Evolutionary conservation across 495 filamentous ascomycete genomes (phyloP), one percentile per base, ranked within the genome.

Genomic region (Annulohypoxylon stygium): DNA sequence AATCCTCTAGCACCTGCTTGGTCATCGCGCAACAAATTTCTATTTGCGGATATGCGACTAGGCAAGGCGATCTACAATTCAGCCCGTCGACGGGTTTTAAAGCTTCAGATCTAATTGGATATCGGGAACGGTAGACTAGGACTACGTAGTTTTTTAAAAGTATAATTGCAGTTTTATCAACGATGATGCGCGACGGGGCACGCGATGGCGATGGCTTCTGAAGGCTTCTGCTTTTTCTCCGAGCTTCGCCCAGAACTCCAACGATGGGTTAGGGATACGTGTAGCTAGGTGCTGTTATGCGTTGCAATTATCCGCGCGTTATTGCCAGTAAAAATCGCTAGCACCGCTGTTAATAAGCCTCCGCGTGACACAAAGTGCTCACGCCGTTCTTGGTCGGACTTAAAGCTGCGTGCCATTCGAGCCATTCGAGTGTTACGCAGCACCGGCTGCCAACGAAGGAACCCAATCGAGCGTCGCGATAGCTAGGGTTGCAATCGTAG

Each of bases 251-350:
- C 72, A 75, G 43, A 43, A 43, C 53, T 53, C 54, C 34, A 60
- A 58, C 9, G 9, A 60, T 36, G 20, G 26, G 6, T 25, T 25
- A 14, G 36, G 11, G 39, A 43, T 43, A 43, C 11, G 10, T 43
- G 39, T 30, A 30, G 30, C 30, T 30, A 6, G 30, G 30, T 30
- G 30, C 30, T 30, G 30, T 30, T 30, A 30, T 30, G 30, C 30
- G 23, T 20, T 59, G 64, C 67, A 68, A 71, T 65, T 68, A 68
- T 75, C 68, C 67, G 72, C 72, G 67, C 30, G 63, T 68, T 71
- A 65, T 75, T 75, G 64, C 72, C 72, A 62, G 51, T 70, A 26
- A 33, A 65, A 45, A 39, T 33, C 23, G 37, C 47, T 48, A 33
- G 43, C 62, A 30, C 20, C 45, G 67, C 47, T 50, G 72, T 70